Evolutionary conservation across 73 alveolate species (phyloP), one percentile per base, ranked within the genome.

Genomic region (Paramecium primaurelia): DNA sequence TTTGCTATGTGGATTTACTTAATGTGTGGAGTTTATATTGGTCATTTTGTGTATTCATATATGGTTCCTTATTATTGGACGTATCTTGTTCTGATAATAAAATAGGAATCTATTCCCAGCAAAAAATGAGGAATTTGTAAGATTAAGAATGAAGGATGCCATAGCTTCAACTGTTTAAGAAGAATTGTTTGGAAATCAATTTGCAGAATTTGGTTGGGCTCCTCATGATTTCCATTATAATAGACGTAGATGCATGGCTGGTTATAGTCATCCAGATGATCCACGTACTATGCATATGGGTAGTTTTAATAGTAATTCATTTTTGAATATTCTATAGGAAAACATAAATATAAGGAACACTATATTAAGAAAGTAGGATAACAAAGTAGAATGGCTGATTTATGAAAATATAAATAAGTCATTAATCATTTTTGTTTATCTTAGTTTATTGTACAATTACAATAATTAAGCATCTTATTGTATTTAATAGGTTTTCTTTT

Each of bases 121-220:
- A 36, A 89, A 89, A 89, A 89, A 89, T 40, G 94, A 89, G 26
- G 94, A 89, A 89, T 71, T 71, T 18, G 45, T 83, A 32, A 59
- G 94, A 71, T 30, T 89, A 47, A 89, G 94, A 89, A 89, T 89
- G 94, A 89, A 71, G 59, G 94, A 89, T 89, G 86, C 86, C 25
- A 28, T 89, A 12, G 94, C 94, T 20, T 89, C 94, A 49, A 83
- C 92, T 12, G 94, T 89, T 60, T 59, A 71, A n/a, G 94, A 89
- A 89, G 94, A 89, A 89, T 42, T 71, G 32, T 89, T 71, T 26
- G 92, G 94, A 71, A 89, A 71, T 69, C 84, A 89, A 45, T 89
- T 30, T 71, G 90, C 86, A n/a, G 94, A 89, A 71, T 89, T 77
- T 42, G 88, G 86, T 6, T 89, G 94, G 94, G 69, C 77, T 58